Base-by-base conservation (phyloP, 495 filamentous ascomycete genomes). In the Aspergillus bridgeri region DNA sequence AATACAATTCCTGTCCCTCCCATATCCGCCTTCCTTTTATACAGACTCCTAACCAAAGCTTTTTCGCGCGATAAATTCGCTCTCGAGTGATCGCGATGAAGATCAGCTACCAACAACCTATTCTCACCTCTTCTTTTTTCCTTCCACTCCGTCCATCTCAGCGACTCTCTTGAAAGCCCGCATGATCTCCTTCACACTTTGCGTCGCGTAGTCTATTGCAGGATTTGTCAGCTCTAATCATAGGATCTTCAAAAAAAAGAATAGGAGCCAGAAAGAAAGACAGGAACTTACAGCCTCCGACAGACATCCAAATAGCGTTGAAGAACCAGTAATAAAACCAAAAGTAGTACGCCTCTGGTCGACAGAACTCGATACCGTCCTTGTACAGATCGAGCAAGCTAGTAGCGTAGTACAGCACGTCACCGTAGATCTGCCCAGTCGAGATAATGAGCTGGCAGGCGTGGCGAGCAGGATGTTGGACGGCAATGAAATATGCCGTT, bases 381-480 rank as follows among this genome's bases (percentile, higher is more conserved):
- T 79, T 68, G 56, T 70, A 78, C 56, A 79, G 71, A 56, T 89
- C 85, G 55, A 84, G 81, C 67, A 83, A 71, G 69, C 84, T 85
- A 0, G 90, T 95, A 0, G 81, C 81, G 63, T 89, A 93, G 72
- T 95, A 95, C 9, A 95, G 77, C 21, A 86, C 73, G 52, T 89
- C 88, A 25, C 90, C 89, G 70, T 93, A 95, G 7, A 93, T 72
- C 66, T 95, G 90, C 13, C 84, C 89, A 18, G 88, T 62, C 27
- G 84, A 86, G 0, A 88, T 79, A 49, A 89, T 65, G 27, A 82
- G 68, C 65, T 91, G 89, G 38, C 89, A 67, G 2, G 86, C 73
- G 65, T 92, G 81, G 13, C 89, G 82, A 4, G 81, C 60, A 22
- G 79, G 78, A 65, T 83, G 81, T 9, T 76, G 67, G 4, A 64